Base-by-base conservation (phyloP, 2,329 filamentous ascomycete genomes). In the Ramichloridium luteum region DNA sequence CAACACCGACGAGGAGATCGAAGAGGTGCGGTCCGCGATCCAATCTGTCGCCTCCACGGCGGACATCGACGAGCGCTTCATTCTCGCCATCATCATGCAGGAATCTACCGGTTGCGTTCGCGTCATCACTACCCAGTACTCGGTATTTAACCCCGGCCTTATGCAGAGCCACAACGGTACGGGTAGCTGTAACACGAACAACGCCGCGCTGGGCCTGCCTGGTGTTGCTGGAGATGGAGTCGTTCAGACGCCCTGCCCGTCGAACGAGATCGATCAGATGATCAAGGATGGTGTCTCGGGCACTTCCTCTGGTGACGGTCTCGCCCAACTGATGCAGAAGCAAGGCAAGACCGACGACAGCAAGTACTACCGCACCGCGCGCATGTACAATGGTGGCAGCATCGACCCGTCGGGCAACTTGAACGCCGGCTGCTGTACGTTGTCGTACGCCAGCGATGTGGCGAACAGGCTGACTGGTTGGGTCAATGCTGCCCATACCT, bases 401-500 rank as follows among this genome's bases (percentile, higher is more conserved):
- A 53, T 58, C 25, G 51, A 55, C 32, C 16, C 35, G 6, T 39
- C 30, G 13, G 38, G 40, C 3, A 32, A 47, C 32, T 16, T 51
- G 13, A 60, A 60, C 27, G 53, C 63, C 25, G 63, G 61, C 18
- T 56, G 64, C 45, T 59, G 56, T 17, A 67, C 64, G 12, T 56
- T 59, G 38, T 69, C 65, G 53, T 72, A 72, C 45, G 54, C 59
- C 6, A 58, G 53, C 12, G 67, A 71, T 39, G 53, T 70, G 39
- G 67, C 68, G 28, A 68, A 67, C 44, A 53, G 63, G 27, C 49
- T 67, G 25, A 48, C 50, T 11, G 58, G 61, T 9, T 64, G 60
- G 61, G 35, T 41, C 14, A 37, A 27, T 32, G 41, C 37, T 20
- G 16, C 31, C 16, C 28, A 28, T n/a, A 18, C 27, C 20, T 30